Evolutionary conservation across 306 rosid genomes (phyloP).

Genomic region (Sechiopsis laciniata): DNA sequence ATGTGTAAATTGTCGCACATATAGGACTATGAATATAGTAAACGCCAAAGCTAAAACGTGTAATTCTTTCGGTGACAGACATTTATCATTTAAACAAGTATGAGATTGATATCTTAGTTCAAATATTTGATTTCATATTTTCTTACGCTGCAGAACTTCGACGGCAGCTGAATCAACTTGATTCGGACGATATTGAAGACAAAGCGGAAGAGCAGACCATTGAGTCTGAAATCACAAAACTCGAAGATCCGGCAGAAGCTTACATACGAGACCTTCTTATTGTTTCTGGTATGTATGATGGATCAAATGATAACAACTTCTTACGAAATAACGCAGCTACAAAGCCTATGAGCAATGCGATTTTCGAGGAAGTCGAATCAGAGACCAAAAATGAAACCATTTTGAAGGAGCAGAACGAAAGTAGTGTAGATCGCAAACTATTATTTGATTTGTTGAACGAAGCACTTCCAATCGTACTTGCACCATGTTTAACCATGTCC

Average conservation of each 20-base stretch:
- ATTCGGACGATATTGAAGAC: slow-evolving; percentile 46
- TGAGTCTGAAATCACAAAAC: slow-evolving; percentile 44
- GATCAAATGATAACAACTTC: slow-evolving; percentile 58
- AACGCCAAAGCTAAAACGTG: not conserved
- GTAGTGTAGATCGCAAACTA: slow-evolving; percentile 42
- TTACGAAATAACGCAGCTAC: slow-evolving; percentile 50
- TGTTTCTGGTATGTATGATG: slow-evolving; percentile 81
- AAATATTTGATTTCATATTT: slow-evolving; percentile 17
- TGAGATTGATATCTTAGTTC: not conserved
- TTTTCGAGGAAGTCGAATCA: slow-evolving; percentile 73
- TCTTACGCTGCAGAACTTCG: slow-evolving; percentile 55
- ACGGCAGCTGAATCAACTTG: slow-evolving; percentile 79
- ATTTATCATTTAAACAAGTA: no score
- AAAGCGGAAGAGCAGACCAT: slow-evolving; percentile 33
- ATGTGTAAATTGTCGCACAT: not conserved
- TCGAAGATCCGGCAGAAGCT: slow-evolving; percentile 71
- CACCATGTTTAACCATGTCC: slow-evolving; percentile 43
- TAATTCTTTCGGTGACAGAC: not conserved
- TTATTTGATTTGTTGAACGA: slow-evolving; percentile 73
- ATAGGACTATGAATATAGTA: not conserved
- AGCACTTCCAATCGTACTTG: slow-evolving; percentile 59
- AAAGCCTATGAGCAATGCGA: slow-evolving; percentile 60
- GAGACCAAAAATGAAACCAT: slow-evolving; percentile 33
- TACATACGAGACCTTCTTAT: slow-evolving; percentile 76
- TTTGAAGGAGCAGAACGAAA: slow-evolving; percentile 37